These are phyloP conservation scores for Vanrija pseudolonga DNA, from an alignment of 1,284 basidiomycete genomes.

Conservation along the genomic window DNA sequence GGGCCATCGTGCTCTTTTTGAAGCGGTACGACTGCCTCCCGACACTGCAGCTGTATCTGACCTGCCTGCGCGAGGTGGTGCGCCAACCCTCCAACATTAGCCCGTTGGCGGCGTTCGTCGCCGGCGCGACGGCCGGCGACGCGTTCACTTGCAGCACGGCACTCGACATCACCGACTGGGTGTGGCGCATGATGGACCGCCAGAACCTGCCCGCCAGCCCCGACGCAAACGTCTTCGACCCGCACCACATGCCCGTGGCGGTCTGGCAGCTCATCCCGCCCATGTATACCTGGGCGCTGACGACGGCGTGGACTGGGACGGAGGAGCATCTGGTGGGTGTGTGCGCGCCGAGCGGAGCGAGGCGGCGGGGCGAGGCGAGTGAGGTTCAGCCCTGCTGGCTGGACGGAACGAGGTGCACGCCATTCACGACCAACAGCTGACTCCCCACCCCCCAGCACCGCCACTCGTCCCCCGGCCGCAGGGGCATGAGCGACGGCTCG, in stretches of 20 bases:
- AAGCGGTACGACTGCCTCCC: slow-evolving; percentile 7
- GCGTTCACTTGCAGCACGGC: slow-evolving; percentile 10
- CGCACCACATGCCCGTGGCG: slow-evolving; percentile 17
- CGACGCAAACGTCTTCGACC: slow-evolving; percentile 16
- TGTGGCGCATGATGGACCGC: slow-evolving; percentile 16
- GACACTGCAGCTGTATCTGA: slow-evolving; percentile 5
- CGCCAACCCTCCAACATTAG: slow-evolving; percentile 5
- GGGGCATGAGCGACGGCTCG: not conserved
- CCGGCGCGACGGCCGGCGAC: slow-evolving; percentile 13
- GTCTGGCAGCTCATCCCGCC: slow-evolving; percentile 19
- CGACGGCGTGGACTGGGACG: slow-evolving; percentile 13
- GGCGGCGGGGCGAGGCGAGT: not conserved
- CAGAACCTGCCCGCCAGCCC: not conserved
- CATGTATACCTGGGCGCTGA: slow-evolving; percentile 20
- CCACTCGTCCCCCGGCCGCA: not conserved
- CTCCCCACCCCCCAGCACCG: not conserved
- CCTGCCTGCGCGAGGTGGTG: slow-evolving; percentile 7
- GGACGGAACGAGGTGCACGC: not conserved
- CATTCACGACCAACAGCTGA: not conserved
- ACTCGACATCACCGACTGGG: slow-evolving; percentile 16
- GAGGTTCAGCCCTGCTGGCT: too few relatives aligned
- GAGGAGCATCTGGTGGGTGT: slow-evolving; percentile 1
- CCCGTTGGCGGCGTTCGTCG: slow-evolving; percentile 11
- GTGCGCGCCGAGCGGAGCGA: not conserved
- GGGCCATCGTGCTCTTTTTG: slow-evolving; percentile 8